Conservation (phyloP, 495 filamentous ascomycete species). For the Talaromyces liani region DNA sequence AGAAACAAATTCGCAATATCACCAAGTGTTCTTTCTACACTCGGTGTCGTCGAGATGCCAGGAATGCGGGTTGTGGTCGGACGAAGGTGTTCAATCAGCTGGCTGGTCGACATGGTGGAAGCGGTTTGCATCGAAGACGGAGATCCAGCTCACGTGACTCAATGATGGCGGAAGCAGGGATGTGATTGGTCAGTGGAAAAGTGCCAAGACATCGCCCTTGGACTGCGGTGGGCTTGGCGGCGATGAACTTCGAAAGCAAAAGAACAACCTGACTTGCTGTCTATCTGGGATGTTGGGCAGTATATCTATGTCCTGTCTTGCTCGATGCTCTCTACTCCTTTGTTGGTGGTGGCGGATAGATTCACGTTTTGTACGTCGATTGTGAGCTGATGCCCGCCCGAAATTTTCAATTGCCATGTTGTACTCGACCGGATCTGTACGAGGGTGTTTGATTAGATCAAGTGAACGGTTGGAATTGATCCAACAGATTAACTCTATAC, state of each 20-base stretch:
- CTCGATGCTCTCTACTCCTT: background rate
- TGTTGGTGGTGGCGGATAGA: background rate
- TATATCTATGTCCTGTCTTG: background rate
- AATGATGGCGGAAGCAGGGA: background rate
- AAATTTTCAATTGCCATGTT: background rate
- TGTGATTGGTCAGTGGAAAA: background rate
- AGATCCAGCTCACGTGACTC: slow-evolving; percentile 20
- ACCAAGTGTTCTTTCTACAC: background rate
- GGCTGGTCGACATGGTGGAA: slow-evolving; percentile 12
- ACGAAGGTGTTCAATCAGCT: background rate
- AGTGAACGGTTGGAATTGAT: too few relatives aligned
- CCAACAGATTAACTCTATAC: background rate
- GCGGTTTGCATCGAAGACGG: slow-evolving; percentile 35
- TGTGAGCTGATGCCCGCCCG: background rate
- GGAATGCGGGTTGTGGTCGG: background rate
- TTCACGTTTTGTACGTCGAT: background rate
- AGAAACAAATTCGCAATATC: background rate
- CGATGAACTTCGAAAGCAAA: background rate
- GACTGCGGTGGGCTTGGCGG: background rate
- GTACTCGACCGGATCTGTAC: background rate
- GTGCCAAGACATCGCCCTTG: background rate
- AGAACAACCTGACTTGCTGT: background rate
- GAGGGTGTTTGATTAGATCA: background rate
- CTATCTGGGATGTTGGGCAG: background rate
- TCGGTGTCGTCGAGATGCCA: background rate